Evolutionary conservation across 345 rosid species (phyloP).

Genomic region (Brassica rapa): DNA sequence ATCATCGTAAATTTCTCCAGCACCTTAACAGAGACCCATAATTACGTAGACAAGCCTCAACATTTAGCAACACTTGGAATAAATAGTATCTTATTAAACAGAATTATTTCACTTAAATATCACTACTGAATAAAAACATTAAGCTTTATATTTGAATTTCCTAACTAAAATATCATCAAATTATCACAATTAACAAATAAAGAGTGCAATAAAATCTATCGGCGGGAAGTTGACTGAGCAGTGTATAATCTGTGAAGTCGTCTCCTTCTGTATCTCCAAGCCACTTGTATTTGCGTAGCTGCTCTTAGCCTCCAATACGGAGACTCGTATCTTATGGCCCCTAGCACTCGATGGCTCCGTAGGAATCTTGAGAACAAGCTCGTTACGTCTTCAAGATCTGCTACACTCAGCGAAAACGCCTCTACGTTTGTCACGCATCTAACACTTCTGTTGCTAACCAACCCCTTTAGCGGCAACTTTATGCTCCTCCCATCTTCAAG

Average conservation of each 20-base stretch:
- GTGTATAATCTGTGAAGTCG: slow-evolving; percentile 42
- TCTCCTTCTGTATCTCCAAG: slow-evolving; percentile 82
- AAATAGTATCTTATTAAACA: background rate
- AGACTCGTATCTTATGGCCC: slow-evolving; percentile 85
- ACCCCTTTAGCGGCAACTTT: slow-evolving; percentile 49
- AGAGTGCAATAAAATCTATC: background rate
- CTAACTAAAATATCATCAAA: background rate
- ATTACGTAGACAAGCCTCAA: too few species aligned
- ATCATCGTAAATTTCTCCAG: too few species aligned
- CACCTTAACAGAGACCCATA: too few species aligned
- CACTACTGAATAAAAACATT: background rate
- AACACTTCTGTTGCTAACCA: slow-evolving; percentile 64
- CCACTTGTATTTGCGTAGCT: slow-evolving; percentile 67
- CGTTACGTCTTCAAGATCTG: slow-evolving; percentile 85
- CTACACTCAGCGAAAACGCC: slow-evolving; percentile 79
- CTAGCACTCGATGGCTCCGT: slow-evolving; percentile 68
- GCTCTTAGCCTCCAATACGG: slow-evolving; percentile 77
- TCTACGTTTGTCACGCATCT: slow-evolving; percentile 75
- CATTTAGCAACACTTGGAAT: too few species aligned
- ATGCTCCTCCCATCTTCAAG: slow-evolving; percentile 59
- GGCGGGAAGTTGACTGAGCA: background rate
- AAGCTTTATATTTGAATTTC: background rate
- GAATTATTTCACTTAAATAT: background rate
- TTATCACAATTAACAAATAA: background rate
- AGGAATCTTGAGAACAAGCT: slow-evolving; percentile 61